Percentiles rank a stretch among this genome's conserved stretches.
Evolutionary conservation across 805 yeast genomes (phyloP).

Genomic region (Nematodospora valgi): DNA sequence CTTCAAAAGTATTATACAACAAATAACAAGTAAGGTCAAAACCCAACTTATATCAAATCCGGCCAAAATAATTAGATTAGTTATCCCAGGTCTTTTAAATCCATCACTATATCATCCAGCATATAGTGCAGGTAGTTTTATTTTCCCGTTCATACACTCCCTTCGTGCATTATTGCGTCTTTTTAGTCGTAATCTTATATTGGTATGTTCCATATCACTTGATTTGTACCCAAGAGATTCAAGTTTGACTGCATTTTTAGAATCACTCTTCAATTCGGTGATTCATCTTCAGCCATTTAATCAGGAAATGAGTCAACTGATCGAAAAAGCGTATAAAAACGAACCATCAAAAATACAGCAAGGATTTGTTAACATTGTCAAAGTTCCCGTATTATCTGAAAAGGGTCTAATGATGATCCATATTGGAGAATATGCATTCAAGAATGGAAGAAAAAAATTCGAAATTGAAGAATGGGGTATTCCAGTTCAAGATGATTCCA

Average conservation of each 20-base stretch:
- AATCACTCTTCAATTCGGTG: slow-evolving; percentile 61
- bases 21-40: slow-evolving; percentile 39
- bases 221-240: slow-evolving; percentile 61
- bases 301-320: slow-evolving; percentile 61
- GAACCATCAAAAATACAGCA: slow-evolving; percentile 78
- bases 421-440: slow-evolving; percentile 65
- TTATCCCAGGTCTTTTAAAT: slow-evolving; percentile 73
- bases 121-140: slow-evolving; percentile 41
- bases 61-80: slow-evolving; percentile 55
- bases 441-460: slow-evolving; percentile 76
- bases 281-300: slow-evolving; percentile 79
- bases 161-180: slow-evolving; percentile 52
- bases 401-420: slow-evolving; percentile 77
- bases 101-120: slow-evolving; percentile 68
- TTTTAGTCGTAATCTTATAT: slow-evolving; percentile 42
- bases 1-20: slow-evolving; percentile 24
- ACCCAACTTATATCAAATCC: slow-evolving; percentile 36
- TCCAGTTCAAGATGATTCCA: slow-evolving; percentile 82
- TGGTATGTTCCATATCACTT: slow-evolving; percentile 56
- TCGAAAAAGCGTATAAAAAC: slow-evolving; percentile 67
- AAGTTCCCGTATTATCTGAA: slow-evolving; percentile 69
- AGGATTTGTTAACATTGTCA: slow-evolving; percentile 75
- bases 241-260: slow-evolving; percentile 47
- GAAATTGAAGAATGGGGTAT: slow-evolving; percentile 96
- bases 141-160: slow-evolving; percentile 60